Conservation (phyloP, 2,329 filamentous ascomycete species). For the Xylaria hypoxylon region DNA sequence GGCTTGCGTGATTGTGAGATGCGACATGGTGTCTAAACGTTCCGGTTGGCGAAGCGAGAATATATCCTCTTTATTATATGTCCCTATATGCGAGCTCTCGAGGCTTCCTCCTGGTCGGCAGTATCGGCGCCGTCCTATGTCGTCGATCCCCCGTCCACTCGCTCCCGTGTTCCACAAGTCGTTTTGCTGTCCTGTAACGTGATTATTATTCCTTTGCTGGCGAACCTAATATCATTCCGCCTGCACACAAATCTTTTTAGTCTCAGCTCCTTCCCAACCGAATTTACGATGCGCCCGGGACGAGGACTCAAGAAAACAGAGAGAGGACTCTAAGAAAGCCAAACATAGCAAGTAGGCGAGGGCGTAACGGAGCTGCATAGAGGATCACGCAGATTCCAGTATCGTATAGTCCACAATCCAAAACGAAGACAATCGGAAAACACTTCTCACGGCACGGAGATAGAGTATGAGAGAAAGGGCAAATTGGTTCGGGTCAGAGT, state of each 20-base stretch:
- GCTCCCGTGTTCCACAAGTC: neutral
- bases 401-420: conserved; percentile 14
- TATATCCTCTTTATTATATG: neutral
- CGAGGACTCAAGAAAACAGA: neutral
- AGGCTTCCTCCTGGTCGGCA: neutral
- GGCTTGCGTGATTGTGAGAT: neutral
- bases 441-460: neutral
- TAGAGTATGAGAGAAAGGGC: neutral
- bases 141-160: neutral
- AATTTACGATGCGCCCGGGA: neutral
- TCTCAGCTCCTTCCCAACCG: neutral
- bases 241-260: neutral
- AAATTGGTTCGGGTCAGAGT: neutral
- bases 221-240: neutral
- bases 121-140: neutral
- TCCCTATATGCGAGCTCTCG: neutral
- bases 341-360: neutral
- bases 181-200: neutral
- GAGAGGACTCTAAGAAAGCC: neutral
- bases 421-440: conserved; percentile 20
- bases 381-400: conserved; percentile 28
- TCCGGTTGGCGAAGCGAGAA: neutral
- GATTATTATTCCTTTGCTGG: neutral
- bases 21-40: conserved; percentile 5
- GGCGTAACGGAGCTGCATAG: neutral